These are phyloP conservation scores for Tolypocladium sp. DNA, from an alignment of 2,329 filamentous ascomycete genomes.

Conservation along the genomic window DNA sequence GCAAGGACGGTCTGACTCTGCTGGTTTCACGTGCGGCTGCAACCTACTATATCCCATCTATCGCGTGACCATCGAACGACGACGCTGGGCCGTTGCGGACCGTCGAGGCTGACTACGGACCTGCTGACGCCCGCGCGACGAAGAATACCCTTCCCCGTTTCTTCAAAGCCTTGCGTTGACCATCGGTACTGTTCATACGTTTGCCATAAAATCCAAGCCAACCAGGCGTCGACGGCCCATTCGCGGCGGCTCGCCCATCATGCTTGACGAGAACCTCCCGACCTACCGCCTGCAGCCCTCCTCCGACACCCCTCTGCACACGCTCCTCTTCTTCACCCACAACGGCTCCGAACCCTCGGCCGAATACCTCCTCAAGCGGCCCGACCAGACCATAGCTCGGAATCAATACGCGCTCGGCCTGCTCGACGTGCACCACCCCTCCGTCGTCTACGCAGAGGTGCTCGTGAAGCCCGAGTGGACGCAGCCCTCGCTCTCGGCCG, in stretches of 20 bases:
- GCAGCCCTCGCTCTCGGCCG: slow-evolving; percentile 70
- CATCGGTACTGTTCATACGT: background rate
- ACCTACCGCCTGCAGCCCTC: slow-evolving; percentile 49
- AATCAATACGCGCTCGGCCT: slow-evolving; percentile 84
- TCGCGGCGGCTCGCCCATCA: slow-evolving; percentile 23
- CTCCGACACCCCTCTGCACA: slow-evolving; percentile 45
- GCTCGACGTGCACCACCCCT: slow-evolving; percentile 70
- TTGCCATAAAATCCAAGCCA: background rate
- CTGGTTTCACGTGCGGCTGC: background rate
- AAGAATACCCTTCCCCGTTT: background rate
- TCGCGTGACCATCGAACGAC: background rate
- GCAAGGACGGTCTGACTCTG: background rate
- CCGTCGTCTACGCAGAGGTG: slow-evolving; percentile 81
- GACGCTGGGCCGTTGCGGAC: background rate
- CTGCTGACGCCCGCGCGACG: background rate
- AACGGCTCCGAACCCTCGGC: slow-evolving; percentile 73
- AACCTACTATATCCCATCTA: background rate
- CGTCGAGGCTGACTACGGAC: background rate
- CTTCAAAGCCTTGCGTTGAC: background rate
- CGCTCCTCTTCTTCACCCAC: slow-evolving; percentile 51
- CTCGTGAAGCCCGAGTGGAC: slow-evolving; percentile 78
- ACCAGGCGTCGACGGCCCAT: background rate
- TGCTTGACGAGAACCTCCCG: slow-evolving; percentile 94
- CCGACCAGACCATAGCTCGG: slow-evolving; percentile 56
- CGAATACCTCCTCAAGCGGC: slow-evolving; percentile 72